phyloP scores from a whole-genome alignment of 108 stramenopile genomes.

The Stephanodiscus triporus region DNA sequence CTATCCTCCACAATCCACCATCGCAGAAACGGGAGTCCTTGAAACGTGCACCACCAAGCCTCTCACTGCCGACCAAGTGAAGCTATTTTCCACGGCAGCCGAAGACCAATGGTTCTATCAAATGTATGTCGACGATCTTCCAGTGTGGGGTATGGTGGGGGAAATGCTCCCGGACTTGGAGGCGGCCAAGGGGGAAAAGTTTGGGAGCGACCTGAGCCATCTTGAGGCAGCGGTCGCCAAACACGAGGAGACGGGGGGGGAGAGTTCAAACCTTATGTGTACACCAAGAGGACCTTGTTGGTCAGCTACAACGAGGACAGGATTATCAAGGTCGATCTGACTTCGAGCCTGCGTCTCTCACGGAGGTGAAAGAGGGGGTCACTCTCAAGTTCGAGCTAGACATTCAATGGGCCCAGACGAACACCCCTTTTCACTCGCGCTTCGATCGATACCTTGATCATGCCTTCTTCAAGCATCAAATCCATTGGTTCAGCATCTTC shows the following conservation, averaged over 20 bases:
- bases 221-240: conserved; percentile 69
- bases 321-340: conserved; percentile 94
- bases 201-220: conserved; percentile 63
- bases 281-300: conserved; percentile 84
- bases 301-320: conserved; percentile 93
- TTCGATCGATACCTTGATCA: conserved; percentile 96
- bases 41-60: conserved; percentile 80
- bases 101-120: conserved; percentile 96
- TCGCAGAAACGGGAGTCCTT: conserved; percentile 45
- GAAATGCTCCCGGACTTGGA: conserved; percentile 75
- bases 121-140: conserved; percentile 97
- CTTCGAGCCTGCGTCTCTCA: conserved; percentile 76
- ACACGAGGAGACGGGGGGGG: conserved; percentile 48
- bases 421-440: conserved; percentile 82
- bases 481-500: conserved; percentile 99
- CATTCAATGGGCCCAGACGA: conserved; percentile 79
- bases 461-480: conserved; percentile 97
- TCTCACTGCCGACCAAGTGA: conserved; percentile 57
- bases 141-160: conserved; percentile 98
- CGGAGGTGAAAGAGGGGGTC: conserved; percentile 71
- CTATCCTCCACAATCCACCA: conserved; percentile 55
- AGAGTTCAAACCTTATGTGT: conserved; percentile 79
- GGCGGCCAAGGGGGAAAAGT: conserved; percentile 46
- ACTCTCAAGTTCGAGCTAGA: conserved; percentile 73
- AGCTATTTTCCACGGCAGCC: conserved; percentile 73